These are phyloP conservation scores for Quercus engelmannii DNA, from an alignment of 306 rosid genomes.

Conservation along the genomic window DNA sequence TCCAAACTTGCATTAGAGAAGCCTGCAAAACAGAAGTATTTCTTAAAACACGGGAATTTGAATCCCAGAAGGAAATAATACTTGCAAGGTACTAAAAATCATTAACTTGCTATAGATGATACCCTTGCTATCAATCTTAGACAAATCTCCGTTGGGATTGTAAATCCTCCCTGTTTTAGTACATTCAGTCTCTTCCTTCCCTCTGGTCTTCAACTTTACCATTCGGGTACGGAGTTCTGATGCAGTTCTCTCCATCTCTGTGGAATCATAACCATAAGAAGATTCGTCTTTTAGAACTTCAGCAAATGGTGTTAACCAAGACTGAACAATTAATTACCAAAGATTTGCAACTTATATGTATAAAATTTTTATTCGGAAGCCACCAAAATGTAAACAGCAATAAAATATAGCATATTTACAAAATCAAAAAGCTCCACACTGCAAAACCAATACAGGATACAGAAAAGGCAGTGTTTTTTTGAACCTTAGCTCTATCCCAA, in stretches of 20 bases:
- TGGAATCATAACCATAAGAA: conserved; percentile 15
- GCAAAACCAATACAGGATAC: not conserved
- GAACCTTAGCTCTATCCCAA: not conserved
- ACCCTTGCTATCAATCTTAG: conserved; percentile 41
- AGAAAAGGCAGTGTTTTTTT: not conserved
- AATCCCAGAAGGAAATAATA: not conserved
- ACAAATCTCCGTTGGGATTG: conserved; percentile 24
- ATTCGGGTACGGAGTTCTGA: conserved; percentile 51
- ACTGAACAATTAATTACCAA: not conserved
- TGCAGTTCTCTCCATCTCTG: conserved; percentile 59
- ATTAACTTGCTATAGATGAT: conserved; percentile 12
- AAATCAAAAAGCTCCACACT: not conserved
- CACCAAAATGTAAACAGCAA: conserved; percentile 1
- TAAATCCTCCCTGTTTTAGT: conserved; percentile 28
- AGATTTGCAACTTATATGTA: not conserved
- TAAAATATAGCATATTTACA: not conserved
- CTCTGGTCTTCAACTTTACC: conserved; percentile 37
- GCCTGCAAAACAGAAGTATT: conserved; percentile 42
- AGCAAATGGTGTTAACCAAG: not conserved
- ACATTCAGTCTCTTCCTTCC: conserved; percentile 38
- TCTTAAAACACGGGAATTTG: conserved; percentile 4
- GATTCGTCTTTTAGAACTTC: conserved; percentile 5
- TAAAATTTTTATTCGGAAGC: not conserved
- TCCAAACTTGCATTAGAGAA: conserved; percentile 43
- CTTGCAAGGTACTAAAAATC: conserved; percentile 3